Conservation (phyloP, 371 early-diverging fungal species). For the Saksenaea oblongispora region DNA sequence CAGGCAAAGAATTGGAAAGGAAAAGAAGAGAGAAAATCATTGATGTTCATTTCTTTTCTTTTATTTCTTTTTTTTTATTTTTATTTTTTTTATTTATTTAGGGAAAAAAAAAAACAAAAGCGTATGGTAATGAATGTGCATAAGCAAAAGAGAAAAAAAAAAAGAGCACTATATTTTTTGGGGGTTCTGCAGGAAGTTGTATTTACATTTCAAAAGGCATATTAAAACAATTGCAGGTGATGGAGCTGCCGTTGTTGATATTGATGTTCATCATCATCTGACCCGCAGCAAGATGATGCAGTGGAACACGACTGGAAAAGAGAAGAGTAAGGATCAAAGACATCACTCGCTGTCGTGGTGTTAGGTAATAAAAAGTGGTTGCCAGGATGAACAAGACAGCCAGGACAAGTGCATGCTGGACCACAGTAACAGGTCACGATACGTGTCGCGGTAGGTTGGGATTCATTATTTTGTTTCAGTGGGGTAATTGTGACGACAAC, state of each 20-base stretch:
- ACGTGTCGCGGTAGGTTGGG: conserved; percentile 13
- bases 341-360: not conserved
- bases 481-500: conserved; percentile 52
- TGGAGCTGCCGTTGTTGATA: not conserved
- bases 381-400: conserved; percentile 29
- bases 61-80: not conserved
- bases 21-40: not conserved
- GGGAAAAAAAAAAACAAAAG: not conserved
- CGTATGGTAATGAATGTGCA: not conserved
- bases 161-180: conserved; percentile 6
- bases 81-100: not conserved
- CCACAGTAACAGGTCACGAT: conserved; percentile 34
- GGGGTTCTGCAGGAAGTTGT: not conserved
- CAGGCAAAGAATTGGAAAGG: not conserved
- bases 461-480: conserved; percentile 10
- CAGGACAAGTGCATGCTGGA: conserved; percentile 20
- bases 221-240: conserved; percentile 1
- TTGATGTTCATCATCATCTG: conserved; percentile 10
- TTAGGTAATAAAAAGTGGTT: conserved; percentile 7
- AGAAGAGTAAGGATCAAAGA: conserved; percentile 20
- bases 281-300: conserved; percentile 9
- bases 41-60: not conserved
- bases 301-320: conserved; percentile 8
- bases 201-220: not conserved
- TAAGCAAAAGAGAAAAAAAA: not conserved